Base-by-base conservation (phyloP, 805 yeast species). In the Grigorovia humatica region DNA sequence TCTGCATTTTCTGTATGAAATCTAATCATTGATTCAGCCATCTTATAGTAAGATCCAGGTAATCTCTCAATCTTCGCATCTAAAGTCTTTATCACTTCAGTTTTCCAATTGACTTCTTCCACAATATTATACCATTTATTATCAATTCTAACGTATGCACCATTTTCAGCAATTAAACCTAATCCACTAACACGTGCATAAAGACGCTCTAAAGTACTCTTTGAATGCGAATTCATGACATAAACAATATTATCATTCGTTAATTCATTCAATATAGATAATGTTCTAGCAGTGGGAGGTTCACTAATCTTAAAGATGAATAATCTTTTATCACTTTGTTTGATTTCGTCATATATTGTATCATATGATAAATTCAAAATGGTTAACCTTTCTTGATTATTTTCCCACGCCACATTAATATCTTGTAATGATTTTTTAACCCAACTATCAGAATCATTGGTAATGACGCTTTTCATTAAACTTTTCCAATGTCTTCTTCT, bases 151-250 rank as follows among this genome's bases (percentile, higher is more conserved):
- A 91, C 74, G 60, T 78, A 88, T 0, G 88, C 95, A 41, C 98
- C 98, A 62, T 84, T 83, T 66, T 90, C 98, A 1, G 96, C 95
- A 55, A 91, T 81, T 49, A 91, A 71, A 0, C 97, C 97, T 32
- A 90, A 61, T 43, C 79, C 79, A 1, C 84, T 79, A 4, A 81
- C 75, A 57, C 88, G 76, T 18, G 83, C 74, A 69, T 83, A 89
- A 50, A 80, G 69, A 51, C 86, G 74, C 54, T 84, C 86, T 61
- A 90, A 69, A 44, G 82, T 86, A 1, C 74, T 67, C 53, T 84
- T 74, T 49, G 81, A 81, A 60, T 82, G 76, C 46, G 80, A 78
- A 56, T 89, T 82, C 51, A 85, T 74, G 2, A 90, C 75, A 62
- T 83, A 90, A 2, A 91, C 89, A 46, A 76, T 72, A 60, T 88